Evolutionary conservation across 768 basidiomycete genomes (phyloP).

Genomic region (Boletus speciosus): DNA sequence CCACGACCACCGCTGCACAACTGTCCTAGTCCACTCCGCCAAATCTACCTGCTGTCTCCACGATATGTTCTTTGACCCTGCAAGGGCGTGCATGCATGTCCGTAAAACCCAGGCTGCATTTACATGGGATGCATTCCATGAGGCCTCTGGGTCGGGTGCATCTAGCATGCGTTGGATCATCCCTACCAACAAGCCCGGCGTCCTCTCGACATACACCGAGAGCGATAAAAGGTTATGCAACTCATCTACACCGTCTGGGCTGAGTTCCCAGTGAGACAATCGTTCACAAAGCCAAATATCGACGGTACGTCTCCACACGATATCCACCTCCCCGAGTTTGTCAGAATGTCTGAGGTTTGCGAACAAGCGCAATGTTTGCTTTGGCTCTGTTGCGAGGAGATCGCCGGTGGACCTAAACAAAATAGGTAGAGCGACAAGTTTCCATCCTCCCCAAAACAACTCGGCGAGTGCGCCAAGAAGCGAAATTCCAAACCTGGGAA

Average conservation of each 20-base stretch:
- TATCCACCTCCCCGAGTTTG: conserved; percentile 54
- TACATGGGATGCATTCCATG: conserved; percentile 32
- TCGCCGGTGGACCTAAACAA: conserved; percentile 50
- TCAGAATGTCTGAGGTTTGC: conserved; percentile 45
- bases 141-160: conserved; percentile 25
- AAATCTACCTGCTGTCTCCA: conserved; percentile 51
- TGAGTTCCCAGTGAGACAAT: conserved; percentile 41
- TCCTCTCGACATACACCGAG: conserved; percentile 46
- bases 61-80: conserved; percentile 35
- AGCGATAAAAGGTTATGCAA: conserved; percentile 55
- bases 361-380: conserved; percentile 45
- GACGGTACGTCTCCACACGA: conserved; percentile 55
- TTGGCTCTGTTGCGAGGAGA: conserved; percentile 44
- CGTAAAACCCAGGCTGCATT: conserved; percentile 57
- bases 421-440: conserved; percentile 57
- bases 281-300: conserved; percentile 46
- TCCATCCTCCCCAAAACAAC: conserved; percentile 76
- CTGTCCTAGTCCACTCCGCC: conserved; percentile 43
- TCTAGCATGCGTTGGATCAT: conserved; percentile 44
- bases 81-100: conserved; percentile 53
- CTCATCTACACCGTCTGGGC: conserved; percentile 43
- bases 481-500: conserved; percentile 44
- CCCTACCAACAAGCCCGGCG: conserved; percentile 40
- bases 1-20: conserved; percentile 54
- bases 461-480: conserved; percentile 62